Percentiles rank a stretch among this genome's conserved stretches.
These are phyloP conservation scores for Aureobasidium sp. DNA, from an alignment of 2,329 filamentous ascomycete species.

Conservation along the genomic window DNA sequence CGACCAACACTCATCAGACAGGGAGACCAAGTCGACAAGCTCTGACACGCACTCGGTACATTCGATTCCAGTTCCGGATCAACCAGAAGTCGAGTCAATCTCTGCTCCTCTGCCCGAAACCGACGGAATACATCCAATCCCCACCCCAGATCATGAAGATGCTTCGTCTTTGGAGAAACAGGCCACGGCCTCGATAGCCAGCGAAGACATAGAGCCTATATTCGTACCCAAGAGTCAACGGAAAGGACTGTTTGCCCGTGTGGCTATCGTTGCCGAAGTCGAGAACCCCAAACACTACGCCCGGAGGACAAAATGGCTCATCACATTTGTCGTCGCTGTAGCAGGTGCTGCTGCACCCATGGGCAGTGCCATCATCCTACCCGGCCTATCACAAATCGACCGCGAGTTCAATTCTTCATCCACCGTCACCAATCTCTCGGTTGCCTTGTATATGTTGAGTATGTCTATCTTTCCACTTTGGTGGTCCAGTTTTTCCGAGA, in stretches of 20 bases:
- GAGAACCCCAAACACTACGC: constrained; percentile 67
- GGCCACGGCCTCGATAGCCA: constrained; percentile 2
- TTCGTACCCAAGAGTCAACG: constrained; percentile 49
- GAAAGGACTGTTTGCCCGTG: constrained; percentile 63
- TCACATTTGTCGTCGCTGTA: constrained; percentile 70
- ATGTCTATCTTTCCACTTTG: constrained; percentile 82
- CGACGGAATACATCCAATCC: background rate
- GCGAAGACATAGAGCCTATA: constrained; percentile 23
- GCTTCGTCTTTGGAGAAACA: background rate
- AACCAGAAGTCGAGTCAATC: constrained; percentile 1
- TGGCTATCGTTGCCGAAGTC: constrained; percentile 72
- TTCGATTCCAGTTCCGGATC: background rate
- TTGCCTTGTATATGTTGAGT: constrained; percentile 73
- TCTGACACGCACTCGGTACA: background rate
- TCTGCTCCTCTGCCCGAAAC: background rate
- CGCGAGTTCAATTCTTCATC: constrained; percentile 54
- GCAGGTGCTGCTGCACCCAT: constrained; percentile 73
- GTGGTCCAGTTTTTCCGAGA: constrained; percentile 78
- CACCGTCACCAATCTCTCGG: constrained; percentile 65
- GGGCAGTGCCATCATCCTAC: constrained; percentile 77
- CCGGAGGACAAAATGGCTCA: constrained; percentile 71
- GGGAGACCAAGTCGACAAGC: background rate
- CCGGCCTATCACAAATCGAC: constrained; percentile 55
- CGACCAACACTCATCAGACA: background rate
- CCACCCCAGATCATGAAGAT: background rate